Evolutionary conservation across 1,139 yeast species (phyloP), one percentile per base, ranked within the genome.

Genomic region (Saccharomyces hybrid): DNA sequence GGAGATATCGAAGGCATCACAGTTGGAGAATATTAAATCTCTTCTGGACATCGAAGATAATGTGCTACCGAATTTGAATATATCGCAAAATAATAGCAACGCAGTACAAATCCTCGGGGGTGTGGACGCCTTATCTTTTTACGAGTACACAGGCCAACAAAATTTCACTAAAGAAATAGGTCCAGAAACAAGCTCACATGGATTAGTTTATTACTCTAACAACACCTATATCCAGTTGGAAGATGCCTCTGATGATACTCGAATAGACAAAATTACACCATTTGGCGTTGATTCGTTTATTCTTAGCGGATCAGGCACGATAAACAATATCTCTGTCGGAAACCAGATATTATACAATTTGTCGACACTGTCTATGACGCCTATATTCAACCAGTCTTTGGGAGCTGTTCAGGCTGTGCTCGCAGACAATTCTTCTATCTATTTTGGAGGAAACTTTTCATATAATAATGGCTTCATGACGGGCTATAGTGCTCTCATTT

Each of bases 391-490:
- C 56, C 58, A 60, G 58, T 63, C 63, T 58, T 70, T 77, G 57
- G 58, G 73, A 1, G 61, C 72, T 44, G 95, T 95, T 1, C 63
- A 75, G 0, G 81, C 86, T 4, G 72, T 63, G 75, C 77, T 65
- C 78, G 79, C 62, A 63, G 80, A 78, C 56, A 70, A 73, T 32
- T 73, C 78, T 16, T 60, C 79, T 27, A 77, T 90, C 0, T 90
- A 88, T 65, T 78, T 88, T 52, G 99, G 98, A 9, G 99, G 99
- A 28, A 76, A 81, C 57, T 82, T 93, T 62, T 70, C 77, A 14
- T 84, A 73, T 56, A 75, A 80, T 56, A 54, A 50, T 38, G 55
- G 54, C 3, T 71, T 75, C 46, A 19, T 27, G 14, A 52, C 50
- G 3, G 77, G 86, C 0, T 71, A 78, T 57, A 88, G 93, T 52